Evolutionary conservation across 2,329 filamentous ascomycete genomes (phyloP).

Genomic region (Colletotrichum tamarilloi): DNA sequence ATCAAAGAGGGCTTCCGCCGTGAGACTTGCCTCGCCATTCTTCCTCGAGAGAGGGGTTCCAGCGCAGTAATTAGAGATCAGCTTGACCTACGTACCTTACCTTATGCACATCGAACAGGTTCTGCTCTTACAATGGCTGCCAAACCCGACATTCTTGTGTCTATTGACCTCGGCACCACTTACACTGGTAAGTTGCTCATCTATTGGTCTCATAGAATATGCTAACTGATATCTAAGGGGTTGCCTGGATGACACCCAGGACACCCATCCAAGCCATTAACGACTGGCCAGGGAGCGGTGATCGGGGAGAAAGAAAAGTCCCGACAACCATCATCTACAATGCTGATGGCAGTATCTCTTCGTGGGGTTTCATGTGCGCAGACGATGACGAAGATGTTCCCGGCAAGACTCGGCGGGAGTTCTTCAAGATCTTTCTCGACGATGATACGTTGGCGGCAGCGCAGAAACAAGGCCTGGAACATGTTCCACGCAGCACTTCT

Average conservation of each 20-base stretch:
- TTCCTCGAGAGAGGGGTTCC: not conserved
- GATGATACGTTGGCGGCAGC: slow-evolving; percentile 54
- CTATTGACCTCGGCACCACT: slow-evolving; percentile 58
- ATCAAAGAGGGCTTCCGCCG: not conserved
- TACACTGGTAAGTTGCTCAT: slow-evolving; percentile 50
- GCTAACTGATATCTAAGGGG: slow-evolving; percentile 40
- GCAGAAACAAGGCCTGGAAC: slow-evolving; percentile 55
- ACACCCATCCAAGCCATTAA: slow-evolving; percentile 58
- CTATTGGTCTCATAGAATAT: not conserved
- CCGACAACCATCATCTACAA: slow-evolving; percentile 63
- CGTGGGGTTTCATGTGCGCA: slow-evolving; percentile 65
- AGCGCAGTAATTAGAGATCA: not conserved
- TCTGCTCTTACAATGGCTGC: not conserved
- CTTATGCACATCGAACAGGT: not conserved
- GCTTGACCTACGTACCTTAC: not conserved
- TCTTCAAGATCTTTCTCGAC: slow-evolving; percentile 68
- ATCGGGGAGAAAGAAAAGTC: slow-evolving; percentile 65
- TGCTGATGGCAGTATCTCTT: slow-evolving; percentile 51
- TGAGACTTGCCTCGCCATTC: not conserved
- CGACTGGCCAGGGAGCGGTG: slow-evolving; percentile 65
- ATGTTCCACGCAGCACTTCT: slow-evolving; percentile 51
- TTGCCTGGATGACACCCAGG: slow-evolving; percentile 48
- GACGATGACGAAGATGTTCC: slow-evolving; percentile 55
- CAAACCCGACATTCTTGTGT: slow-evolving; percentile 46
- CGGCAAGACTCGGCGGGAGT: slow-evolving; percentile 53